Conservation (phyloP, 2,329 filamentous ascomycete species). For the Aureobasidium sp. region DNA sequence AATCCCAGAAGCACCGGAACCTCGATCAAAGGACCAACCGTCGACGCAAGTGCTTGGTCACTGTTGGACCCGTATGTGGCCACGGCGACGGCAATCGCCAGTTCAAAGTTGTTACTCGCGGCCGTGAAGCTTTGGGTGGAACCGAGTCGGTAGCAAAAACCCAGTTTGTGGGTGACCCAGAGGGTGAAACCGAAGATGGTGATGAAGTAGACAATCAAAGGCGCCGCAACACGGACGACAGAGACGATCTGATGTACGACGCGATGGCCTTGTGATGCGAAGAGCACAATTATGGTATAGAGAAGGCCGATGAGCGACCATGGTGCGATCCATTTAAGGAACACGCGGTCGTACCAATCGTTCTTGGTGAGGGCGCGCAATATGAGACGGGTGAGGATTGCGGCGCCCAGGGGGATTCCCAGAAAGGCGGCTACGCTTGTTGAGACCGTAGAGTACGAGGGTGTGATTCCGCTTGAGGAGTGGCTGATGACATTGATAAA, state of each 20-base stretch:
- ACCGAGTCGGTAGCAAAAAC: slow-evolving; percentile 62
- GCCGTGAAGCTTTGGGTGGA: slow-evolving; percentile 80
- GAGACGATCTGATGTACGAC: slow-evolving; percentile 78
- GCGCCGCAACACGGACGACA: slow-evolving; percentile 71
- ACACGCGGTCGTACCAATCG: slow-evolving; percentile 60
- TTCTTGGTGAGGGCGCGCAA: slow-evolving; percentile 50
- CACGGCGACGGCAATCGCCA: slow-evolving; percentile 81
- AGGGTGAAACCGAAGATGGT: slow-evolving; percentile 66
- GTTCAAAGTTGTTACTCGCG: slow-evolving; percentile 86
- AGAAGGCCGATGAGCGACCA: slow-evolving; percentile 74
- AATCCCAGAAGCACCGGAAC: slow-evolving; percentile 71
- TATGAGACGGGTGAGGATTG: slow-evolving; percentile 60
- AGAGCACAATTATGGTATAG: slow-evolving; percentile 79
- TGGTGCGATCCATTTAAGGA: slow-evolving; percentile 60
- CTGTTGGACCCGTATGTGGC: slow-evolving; percentile 70
- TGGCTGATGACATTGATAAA: slow-evolving; percentile 58
- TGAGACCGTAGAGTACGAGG: slow-evolving; percentile 57
- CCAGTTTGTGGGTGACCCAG: slow-evolving; percentile 49
- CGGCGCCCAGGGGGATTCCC: slow-evolving; percentile 69
- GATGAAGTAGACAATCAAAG: slow-evolving; percentile 71
- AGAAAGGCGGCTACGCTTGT: slow-evolving; percentile 77
- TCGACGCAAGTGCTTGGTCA: slow-evolving; percentile 71
- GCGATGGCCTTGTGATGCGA: slow-evolving; percentile 67
- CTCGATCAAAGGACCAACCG: slow-evolving; percentile 78
- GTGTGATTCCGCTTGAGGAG: slow-evolving; percentile 27